phyloP scores from a whole-genome alignment of 2,329 filamentous ascomycete genomes.

The Cladobotryum mycophilum region DNA sequence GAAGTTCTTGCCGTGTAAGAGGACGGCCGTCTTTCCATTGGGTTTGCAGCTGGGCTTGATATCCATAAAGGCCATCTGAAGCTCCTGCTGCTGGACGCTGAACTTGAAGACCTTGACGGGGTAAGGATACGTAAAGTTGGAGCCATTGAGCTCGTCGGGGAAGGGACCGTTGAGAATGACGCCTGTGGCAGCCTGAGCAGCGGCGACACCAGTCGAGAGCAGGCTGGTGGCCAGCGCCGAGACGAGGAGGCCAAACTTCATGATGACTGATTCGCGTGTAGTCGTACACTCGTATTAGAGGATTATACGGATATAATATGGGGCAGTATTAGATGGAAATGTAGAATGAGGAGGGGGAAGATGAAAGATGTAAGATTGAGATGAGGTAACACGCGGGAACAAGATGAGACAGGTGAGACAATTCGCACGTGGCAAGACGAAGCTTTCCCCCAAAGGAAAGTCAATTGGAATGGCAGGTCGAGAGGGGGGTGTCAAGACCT shows the following conservation, averaged over 20 bases:
- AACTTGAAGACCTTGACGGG: constrained; percentile 44
- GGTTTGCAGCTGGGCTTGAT: constrained; percentile 29
- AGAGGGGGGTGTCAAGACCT: no score
- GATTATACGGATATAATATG: no score
- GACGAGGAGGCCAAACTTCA: constrained; percentile 18
- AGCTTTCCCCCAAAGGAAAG: no score
- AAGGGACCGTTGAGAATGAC: constrained; percentile 31
- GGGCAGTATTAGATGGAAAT: no score
- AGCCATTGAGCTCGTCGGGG: constrained; percentile 39
- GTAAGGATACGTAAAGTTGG: constrained; percentile 48
- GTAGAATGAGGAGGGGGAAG: no score
- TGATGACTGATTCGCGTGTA: constrained; percentile 7
- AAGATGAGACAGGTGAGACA: no score
- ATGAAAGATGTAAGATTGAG: no score
- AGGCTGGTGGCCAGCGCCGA: constrained; percentile 14
- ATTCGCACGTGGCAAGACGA: no score
- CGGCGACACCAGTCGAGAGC: constrained; percentile 12
- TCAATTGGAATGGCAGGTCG: no score
- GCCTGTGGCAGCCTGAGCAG: constrained; percentile 21
- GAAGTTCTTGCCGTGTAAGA: constrained; percentile 53
- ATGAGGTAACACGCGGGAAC: no score
- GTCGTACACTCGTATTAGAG: no score
- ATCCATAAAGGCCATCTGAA: constrained; percentile 54
- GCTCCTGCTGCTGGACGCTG: constrained; percentile 38
- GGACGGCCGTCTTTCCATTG: constrained; percentile 37